Base-by-base conservation (phyloP, 2,329 filamentous ascomycete species). In the Scytalidium lignicola region DNA sequence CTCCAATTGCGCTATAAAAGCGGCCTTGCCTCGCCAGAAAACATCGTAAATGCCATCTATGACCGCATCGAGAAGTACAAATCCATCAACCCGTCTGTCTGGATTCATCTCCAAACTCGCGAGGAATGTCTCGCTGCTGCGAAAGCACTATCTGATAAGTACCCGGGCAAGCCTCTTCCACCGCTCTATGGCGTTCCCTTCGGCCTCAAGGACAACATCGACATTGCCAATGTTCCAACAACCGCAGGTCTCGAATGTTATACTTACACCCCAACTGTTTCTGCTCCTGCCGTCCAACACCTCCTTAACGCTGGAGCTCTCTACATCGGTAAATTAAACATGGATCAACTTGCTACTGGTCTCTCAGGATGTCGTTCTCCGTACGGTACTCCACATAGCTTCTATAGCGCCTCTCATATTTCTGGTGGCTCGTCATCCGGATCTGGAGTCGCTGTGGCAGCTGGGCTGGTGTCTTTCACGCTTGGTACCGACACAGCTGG, bases 281-380 rank as follows among this genome's bases (percentile, higher is more conserved):
- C 69, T 15, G 72, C 76, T 1, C 66, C 67, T 3, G 72, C 74
- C 1, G 72, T 78, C 19, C 65, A 73, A 20, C 69, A 67, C 41
- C 59, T 79, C 3, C 65, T 79, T 3, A 65, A 69, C 4, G 72
- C 74, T 13, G 79, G 79, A 6, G 80, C 71, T 1, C 59, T 83
- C 2, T 74, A 78, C 49, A 68, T 83, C 41, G 80, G 80, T 23
- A 83, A 83, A 58, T 70, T 70, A 12, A 78, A 77, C 56, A 70
- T 84, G 47, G 81, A 85, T 58, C 80, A 84, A 61, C 69, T 84
- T 3, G 80, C 80, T 2, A 83, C 80, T 1, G 81, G 81, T 1
- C 68, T 84, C 2, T 77, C 74, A 12, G 81, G 80, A 15, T 78
- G 75, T 43, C 73, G 79, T 21, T 80, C 76, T 1, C 77, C 79